A percentile compares a stretch with the other conserved stretches of the same genome.
Evolutionary conservation across 2,329 filamentous ascomycete genomes (phyloP).

Genomic region (Colletotrichum eleusines): DNA sequence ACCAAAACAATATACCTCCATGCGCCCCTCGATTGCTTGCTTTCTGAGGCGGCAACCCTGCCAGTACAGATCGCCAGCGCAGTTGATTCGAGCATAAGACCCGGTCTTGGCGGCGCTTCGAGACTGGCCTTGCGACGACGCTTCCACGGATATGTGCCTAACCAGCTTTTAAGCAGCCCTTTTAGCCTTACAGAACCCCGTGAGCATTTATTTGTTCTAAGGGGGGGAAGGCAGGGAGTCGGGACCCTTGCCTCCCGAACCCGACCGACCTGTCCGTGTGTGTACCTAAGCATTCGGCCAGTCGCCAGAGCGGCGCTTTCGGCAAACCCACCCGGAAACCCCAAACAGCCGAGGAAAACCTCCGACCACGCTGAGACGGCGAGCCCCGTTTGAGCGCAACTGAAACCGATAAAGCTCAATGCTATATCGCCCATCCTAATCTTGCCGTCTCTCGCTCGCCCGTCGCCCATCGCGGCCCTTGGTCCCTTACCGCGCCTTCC

Average conservation of each 20-base stretch:
- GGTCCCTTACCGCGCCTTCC: constrained; percentile 5
- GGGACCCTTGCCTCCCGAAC: constrained; percentile 11
- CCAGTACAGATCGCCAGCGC: constrained; percentile 27
- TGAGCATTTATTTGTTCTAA: background rate
- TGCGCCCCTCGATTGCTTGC: background rate
- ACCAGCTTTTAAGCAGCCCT: background rate
- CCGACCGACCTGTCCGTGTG: constrained; percentile 2
- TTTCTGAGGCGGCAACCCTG: background rate
- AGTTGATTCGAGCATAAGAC: constrained; percentile 27
- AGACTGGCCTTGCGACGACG: constrained; percentile 35
- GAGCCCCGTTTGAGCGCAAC: constrained; percentile 41
- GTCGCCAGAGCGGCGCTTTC: background rate
- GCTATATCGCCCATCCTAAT: constrained; percentile 28
- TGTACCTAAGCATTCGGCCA: background rate
- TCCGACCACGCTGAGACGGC: constrained; percentile 40
- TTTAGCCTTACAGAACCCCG: background rate
- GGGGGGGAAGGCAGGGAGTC: background rate
- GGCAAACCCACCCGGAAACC: background rate
- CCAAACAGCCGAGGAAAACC: constrained; percentile 18
- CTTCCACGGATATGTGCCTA: background rate
- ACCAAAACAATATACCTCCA: too few species aligned
- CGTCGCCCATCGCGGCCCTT: background rate
- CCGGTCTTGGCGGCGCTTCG: constrained; percentile 36
- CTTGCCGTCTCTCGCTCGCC: background rate
- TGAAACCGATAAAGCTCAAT: constrained; percentile 41